Base-by-base conservation (phyloP, 495 filamentous ascomycete genomes). In the Articulospora tetracladia region DNA sequence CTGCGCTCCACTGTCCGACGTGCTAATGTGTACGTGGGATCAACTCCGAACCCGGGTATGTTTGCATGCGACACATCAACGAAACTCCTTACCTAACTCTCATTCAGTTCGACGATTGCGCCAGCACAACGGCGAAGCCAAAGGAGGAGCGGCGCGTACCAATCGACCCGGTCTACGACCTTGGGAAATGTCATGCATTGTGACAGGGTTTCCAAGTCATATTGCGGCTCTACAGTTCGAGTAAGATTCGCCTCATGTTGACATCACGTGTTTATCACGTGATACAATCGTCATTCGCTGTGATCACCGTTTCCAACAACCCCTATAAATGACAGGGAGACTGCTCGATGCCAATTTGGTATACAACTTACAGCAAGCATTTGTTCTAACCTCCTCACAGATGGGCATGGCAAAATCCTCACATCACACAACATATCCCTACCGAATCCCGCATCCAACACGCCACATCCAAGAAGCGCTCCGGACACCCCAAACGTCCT, bases 171-270 rank as follows among this genome's bases (percentile, higher is more conserved):
- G 69, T n/a, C 71, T 89, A 48, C 79, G 89, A 53, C 94, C 95
- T 0, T 98, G 95, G 94, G 90, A 98, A 68, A 97, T 98, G 92
- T 79, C 86, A 1, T 85, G 85, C 28, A 79, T 97, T 6, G 91
- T 98, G 1, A 86, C 88, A 1, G 94, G 95, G 0, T 98, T 98
- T 64, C 90, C 89, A 15, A 92, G 87, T 55, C 85, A 86, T 63
- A 83, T 91, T 20, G 91, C 90, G 1, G 94, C 95, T 2, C 73
- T 98, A 60, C 94, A 98, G 68, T 98, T 98, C 66, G 94, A 98
- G 91, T 97, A 80, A 63, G 89, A 76, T 19, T n/a, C 19, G n/a
- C 41, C 44, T 20, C 17, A 39, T 30, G 17, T 30, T 51, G 46
- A 54, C 48, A 48, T 57, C 50, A 48, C 34, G 28, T 66, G 20